These are phyloP conservation scores for Tarenaya hassleriana DNA, from an alignment of 345 rosid species.

Conservation along the genomic window DNA sequence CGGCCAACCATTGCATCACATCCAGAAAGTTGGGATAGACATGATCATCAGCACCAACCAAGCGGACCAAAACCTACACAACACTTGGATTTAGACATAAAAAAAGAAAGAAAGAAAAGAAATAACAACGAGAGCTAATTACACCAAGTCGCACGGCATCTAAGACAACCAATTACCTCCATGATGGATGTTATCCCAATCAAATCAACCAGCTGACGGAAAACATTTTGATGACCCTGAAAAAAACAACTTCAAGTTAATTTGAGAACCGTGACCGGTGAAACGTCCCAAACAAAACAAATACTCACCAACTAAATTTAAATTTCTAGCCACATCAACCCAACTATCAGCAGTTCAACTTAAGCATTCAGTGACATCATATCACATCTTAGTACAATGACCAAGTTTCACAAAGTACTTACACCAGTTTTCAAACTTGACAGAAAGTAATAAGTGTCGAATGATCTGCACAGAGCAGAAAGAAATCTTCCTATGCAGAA, in stretches of 20 bases:
- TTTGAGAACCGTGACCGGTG: constrained; percentile 18
- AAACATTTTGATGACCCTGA: constrained; percentile 87
- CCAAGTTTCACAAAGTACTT: not conserved
- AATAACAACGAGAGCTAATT: constrained; percentile 16
- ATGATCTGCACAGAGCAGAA: constrained; percentile 6
- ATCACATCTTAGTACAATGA: not conserved
- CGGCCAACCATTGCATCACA: constrained; percentile 99
- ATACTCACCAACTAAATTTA: not conserved
- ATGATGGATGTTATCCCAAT: constrained; percentile 98
- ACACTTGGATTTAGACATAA: constrained; percentile 5
- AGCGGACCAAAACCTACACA: constrained; percentile 83
- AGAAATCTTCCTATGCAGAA: not conserved
- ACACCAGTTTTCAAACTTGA: not conserved
- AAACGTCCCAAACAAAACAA: constrained; percentile 3
- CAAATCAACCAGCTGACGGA: constrained; percentile 83
- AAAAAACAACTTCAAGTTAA: constrained; percentile 21
- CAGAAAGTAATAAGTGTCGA: not conserved
- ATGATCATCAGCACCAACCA: constrained; percentile 95
- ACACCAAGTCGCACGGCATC: constrained; percentile 18
- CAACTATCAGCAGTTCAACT: not conserved
- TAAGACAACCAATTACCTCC: constrained; percentile 59
- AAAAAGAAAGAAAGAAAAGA: too few relatives aligned
- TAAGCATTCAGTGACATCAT: constrained; percentile 8
- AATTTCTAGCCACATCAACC: not conserved
- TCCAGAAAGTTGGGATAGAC: constrained; percentile 91